Evolutionary conservation across 2,329 filamentous ascomycete genomes (phyloP).

Genomic region (Chrysoporthe austroafricana): DNA sequence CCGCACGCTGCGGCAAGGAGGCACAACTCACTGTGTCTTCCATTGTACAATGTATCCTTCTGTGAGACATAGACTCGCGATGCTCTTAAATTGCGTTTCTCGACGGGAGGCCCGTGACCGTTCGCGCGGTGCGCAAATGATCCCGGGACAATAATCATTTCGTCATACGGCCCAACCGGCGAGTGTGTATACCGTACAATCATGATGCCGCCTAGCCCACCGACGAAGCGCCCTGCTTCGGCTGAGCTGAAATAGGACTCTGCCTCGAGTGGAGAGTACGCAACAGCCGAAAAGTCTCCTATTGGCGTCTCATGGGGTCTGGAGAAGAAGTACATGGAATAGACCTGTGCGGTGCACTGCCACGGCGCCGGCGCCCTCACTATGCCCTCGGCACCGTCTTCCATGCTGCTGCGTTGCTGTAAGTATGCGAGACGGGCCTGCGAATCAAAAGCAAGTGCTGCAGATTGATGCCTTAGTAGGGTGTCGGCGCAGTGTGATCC

Average conservation of each 20-base stretch:
- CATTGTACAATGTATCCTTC: conserved; percentile 56
- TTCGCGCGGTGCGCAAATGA: conserved; percentile 52
- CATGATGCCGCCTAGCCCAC: conserved; percentile 54
- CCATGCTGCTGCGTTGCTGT: not conserved
- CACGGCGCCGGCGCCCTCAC: conserved; percentile 43
- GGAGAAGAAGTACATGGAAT: conserved; percentile 48
- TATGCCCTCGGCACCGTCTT: not conserved
- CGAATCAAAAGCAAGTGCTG: not conserved
- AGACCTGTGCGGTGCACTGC: conserved; percentile 50
- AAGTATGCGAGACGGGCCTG: not conserved
- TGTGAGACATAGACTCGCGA: conserved; percentile 61
- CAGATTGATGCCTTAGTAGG: too few relatives aligned
- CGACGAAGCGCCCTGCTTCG: conserved; percentile 43
- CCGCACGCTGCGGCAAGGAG: not conserved
- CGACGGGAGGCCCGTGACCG: conserved; percentile 37
- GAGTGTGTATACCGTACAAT: conserved; percentile 55
- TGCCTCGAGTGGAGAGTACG: conserved; percentile 53
- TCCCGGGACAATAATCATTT: conserved; percentile 54
- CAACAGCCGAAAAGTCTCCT: conserved; percentile 40
- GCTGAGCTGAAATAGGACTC: conserved; percentile 43
- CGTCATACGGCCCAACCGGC: conserved; percentile 58
- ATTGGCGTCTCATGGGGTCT: conserved; percentile 30
- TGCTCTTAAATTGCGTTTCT: conserved; percentile 45
- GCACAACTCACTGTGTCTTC: conserved; percentile 47
- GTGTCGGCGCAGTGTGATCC: too few relatives aligned